Evolutionary conservation across 2,329 filamentous ascomycete species (phyloP), one percentile per base, ranked within the genome.

Genomic region (Xylariaceae sp.): DNA sequence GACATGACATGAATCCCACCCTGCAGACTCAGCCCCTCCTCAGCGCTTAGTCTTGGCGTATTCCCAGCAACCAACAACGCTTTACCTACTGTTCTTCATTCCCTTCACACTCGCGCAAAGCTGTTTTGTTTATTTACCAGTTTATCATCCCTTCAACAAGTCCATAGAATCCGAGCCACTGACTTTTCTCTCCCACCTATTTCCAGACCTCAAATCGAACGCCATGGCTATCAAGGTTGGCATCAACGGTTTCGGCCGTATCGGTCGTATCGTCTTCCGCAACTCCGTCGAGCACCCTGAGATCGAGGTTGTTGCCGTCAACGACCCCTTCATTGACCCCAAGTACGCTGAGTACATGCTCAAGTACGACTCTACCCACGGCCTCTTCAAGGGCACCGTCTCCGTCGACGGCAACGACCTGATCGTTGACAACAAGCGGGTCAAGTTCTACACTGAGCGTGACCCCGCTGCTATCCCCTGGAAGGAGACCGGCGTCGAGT

Each of bases 201-300:
- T 49, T 64, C 53, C 62, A 56, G 70, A 59, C 4, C 48, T 51
- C 57, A 55, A 45, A 13, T n/a, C 4, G 11, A 59, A 50, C 55
- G 72, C 72, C 66, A 83, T 83, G 79, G 73, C 75, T 75, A 77
- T 82, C 76, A 85, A 95, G 87, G 90, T 95, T 77, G 92, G 92
- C 79, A 97, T 96, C 88, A 97, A 97, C 89, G 93, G 94, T 80
- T 99, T 99, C 85, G 94, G 94, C 83, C 92, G 94, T 81, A 99
- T 99, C 81, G 94, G 94, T 75, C 90, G 94, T 79, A 97, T 99
- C 78, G 88, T 97, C 84, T 94, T 97, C 89, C 91, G 93, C 83
- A 97, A 97, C 83, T 90, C 93, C 74, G 77, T 95, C 76, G 88
- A 95, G 86, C 89, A 93, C 81, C 79, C 84, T 73, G 89, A 95